Conservation (phyloP, 768 basidiomycete genomes). For the Macrolepiota albuminosa region DNA sequence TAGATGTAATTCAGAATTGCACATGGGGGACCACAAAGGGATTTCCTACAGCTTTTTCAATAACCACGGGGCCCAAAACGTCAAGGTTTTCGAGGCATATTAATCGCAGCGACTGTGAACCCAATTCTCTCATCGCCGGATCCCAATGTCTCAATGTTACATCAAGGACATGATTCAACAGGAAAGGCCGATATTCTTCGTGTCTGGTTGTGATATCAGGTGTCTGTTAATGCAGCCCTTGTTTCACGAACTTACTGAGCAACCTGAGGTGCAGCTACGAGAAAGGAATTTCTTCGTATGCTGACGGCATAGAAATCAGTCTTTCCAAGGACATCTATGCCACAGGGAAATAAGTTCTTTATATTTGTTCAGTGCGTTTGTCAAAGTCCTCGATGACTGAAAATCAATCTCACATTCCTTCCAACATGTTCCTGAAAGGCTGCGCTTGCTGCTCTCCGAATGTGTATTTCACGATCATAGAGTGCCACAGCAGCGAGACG, state of each 20-base stretch:
- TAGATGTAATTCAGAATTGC: not conserved
- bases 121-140: conserved; percentile 67
- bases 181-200: conserved; percentile 60
- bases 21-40: conserved; percentile 1
- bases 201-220: conserved; percentile 47
- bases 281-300: conserved; percentile 76
- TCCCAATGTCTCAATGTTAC: conserved; percentile 91
- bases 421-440: conserved; percentile 98
- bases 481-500: conserved; percentile 74
- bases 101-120: conserved; percentile 65
- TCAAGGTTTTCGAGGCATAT: conserved; percentile 62
- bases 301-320: conserved; percentile 96
- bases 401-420: conserved; percentile 62
- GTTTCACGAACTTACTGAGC: conserved; percentile 58
- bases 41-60: conserved; percentile 43
- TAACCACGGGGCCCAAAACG: conserved; percentile 45
- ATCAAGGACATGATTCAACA: conserved; percentile 70
- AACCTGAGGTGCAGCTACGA: conserved; percentile 81
- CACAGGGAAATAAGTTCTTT: conserved; percentile 87
- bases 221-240: not conserved
- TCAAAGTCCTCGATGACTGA: not conserved
- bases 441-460: conserved; percentile 93
- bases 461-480: conserved; percentile 92
- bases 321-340: conserved; percentile 87
- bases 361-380: not conserved